phyloP scores from a whole-genome alignment of 257 asterid genomes.

The Nicotiana knightiana region DNA sequence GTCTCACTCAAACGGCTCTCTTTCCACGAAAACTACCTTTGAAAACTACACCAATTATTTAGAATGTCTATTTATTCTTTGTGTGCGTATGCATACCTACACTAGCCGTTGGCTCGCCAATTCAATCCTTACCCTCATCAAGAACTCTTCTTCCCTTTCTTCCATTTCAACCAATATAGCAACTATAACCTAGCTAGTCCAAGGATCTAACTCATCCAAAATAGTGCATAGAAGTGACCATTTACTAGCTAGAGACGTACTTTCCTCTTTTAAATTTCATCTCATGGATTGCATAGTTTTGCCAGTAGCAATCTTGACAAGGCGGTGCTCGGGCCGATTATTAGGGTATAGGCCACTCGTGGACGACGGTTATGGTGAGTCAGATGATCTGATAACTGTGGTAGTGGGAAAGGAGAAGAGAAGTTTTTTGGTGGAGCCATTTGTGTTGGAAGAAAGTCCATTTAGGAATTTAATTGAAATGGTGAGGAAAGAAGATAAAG shows the following conservation, averaged over 20 bases:
- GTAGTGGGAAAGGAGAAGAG: conserved; percentile 36
- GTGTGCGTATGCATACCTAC: neutral
- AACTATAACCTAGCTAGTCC: neutral
- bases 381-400: conserved; percentile 22
- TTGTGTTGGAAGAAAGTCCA: conserved; percentile 29
- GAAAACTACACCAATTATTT: neutral
- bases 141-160: neutral
- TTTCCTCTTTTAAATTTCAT: neutral
- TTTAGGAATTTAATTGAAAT: conserved; percentile 28
- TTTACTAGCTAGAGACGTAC: neutral
- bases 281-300: conserved; percentile 32
- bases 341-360: conserved; percentile 24
- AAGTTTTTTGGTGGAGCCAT: conserved; percentile 33
- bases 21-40: conserved; percentile 2
- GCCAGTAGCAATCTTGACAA: conserved; percentile 26
- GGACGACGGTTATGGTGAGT: conserved; percentile 1
- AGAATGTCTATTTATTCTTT: conserved; percentile 3
- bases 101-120: conserved; percentile 17
- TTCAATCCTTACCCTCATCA: conserved; percentile 1
- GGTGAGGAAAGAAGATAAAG: conserved; percentile 20
- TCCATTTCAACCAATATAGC: neutral
- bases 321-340: conserved; percentile 22
- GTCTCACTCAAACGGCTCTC: conserved; percentile 4
- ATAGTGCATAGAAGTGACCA: neutral
- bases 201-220: neutral